Evolutionary conservation across 2,329 filamentous ascomycete species (phyloP), one percentile per base, ranked within the genome.

Genomic region (Pseudopithomyces maydicus): DNA sequence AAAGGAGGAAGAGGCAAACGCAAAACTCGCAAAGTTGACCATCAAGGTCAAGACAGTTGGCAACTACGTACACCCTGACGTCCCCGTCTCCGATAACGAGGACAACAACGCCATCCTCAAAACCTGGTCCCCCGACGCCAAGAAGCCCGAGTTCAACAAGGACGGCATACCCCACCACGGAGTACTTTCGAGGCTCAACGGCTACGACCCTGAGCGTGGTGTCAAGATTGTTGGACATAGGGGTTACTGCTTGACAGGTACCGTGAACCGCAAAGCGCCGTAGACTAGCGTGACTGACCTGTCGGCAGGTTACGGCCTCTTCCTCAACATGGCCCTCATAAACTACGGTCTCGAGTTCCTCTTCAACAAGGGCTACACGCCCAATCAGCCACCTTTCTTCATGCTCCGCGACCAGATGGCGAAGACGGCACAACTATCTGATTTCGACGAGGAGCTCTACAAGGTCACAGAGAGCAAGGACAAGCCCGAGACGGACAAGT

Each of bases 401-500:
- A 97, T 98, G 91, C 85, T 94, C 3, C 90, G 91, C 77, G 91
- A 96, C 49, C 89, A 92, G 76, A 99, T 99, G 95, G 93, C 90
- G 58, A 98, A 98, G 83, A 99, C 95, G 0, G 95, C 95, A 2
- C 95, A 99, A 79, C 87, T 99, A 23, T 92, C 95, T 66, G 91
- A 97, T 71, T 99, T 99, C 71, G 95, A 99, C 72, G 95, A 98
- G 76, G 94, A 98, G 78, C 82, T 99, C 50, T 99, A 99, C 84
- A 98, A 98, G 80, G 94, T 99, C 54, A 84, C 84, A 22, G 88
- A 94, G 65, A 90, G 90, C 74, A 90, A 91, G 57, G 92, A 96
- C 68, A 87, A 91, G 63, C 77, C 77, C 36, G 86, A 91, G 68
- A 91, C 90, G 49, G 95, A 98, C 80, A 97, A 97, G 80, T 74